Conservation (phyloP, 2,329 filamentous ascomycete species). For the Trichophyton rubrum region DNA sequence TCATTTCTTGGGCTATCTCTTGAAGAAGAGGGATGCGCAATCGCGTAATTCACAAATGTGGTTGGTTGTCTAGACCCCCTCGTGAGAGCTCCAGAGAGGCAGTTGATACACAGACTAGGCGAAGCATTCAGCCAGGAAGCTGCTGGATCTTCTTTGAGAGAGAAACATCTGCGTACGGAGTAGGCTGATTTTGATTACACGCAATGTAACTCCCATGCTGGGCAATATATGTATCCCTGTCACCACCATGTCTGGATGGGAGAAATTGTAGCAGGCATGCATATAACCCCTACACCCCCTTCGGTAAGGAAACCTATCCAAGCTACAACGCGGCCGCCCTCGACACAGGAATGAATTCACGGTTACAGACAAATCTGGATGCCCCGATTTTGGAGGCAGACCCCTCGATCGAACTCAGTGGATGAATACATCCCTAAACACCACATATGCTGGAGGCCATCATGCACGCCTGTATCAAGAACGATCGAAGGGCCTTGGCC, state of each 20-base stretch:
- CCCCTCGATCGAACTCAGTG: not conserved
- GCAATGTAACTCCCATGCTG: slow-evolving; percentile 2
- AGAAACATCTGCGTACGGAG: not conserved
- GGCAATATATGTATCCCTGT: not conserved
- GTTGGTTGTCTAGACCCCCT: not conserved
- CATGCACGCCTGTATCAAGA: not conserved
- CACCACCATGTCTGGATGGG: not conserved
- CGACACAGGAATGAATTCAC: too few species aligned
- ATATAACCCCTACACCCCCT: not conserved
- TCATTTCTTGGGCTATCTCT: not conserved
- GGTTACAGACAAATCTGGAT: not conserved
- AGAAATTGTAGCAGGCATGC: not conserved
- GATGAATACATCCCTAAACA: not conserved
- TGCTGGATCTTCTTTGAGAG: not conserved
- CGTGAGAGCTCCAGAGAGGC: not conserved
- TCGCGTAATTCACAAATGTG: slow-evolving; percentile 1
- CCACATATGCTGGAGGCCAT: not conserved
- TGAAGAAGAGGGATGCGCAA: not conserved
- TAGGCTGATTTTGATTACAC: not conserved
- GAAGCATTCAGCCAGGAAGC: not conserved
- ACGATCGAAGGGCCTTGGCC: not conserved
- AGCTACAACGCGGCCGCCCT: not conserved
- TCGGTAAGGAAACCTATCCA: not conserved
- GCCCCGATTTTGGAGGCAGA: not conserved
- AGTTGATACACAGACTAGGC: not conserved